Percentiles rank a stretch among this genome's conserved stretches.
Evolutionary conservation across 1,139 yeast genomes (phyloP).

Genomic region (Tardiomyces blankii): DNA sequence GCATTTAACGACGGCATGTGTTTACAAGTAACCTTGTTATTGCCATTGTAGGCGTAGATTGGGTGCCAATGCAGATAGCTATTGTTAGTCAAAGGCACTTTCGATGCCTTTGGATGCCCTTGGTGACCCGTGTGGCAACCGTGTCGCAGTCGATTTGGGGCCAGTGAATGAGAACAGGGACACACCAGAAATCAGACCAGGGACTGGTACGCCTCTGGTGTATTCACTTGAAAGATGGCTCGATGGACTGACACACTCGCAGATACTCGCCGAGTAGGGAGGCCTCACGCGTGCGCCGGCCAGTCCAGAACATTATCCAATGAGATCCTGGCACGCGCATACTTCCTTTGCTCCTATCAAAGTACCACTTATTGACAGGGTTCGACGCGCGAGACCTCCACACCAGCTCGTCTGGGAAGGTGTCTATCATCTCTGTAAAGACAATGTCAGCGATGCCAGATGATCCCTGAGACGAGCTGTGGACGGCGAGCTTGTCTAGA

Average conservation of each 20-base stretch:
- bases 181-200: background rate
- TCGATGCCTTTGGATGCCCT: no score
- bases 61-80: no score
- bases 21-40: no score
- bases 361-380: slow-evolving; percentile 96
- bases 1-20: background rate
- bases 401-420: slow-evolving; percentile 62
- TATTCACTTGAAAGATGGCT: slow-evolving; percentile 27
- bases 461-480: slow-evolving; percentile 73
- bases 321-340: slow-evolving; percentile 39
- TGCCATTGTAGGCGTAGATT: background rate
- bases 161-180: no score
- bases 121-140: no score
- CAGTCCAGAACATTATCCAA: slow-evolving; percentile 66
- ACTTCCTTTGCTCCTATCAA: slow-evolving; percentile 78
- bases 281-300: slow-evolving; percentile 31
- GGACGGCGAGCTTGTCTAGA: slow-evolving; percentile 87
- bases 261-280: slow-evolving; percentile 26
- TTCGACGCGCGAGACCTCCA: slow-evolving; percentile 85
- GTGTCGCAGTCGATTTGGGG: no score
- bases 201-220: background rate
- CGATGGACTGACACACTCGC: slow-evolving; percentile 31
- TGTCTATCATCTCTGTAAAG: slow-evolving; percentile 60
- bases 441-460: slow-evolving; percentile 90
- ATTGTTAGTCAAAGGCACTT: no score